These are phyloP conservation scores for Suillus cothurnatus DNA, from an alignment of 768 basidiomycete species.

Conservation along the genomic window DNA sequence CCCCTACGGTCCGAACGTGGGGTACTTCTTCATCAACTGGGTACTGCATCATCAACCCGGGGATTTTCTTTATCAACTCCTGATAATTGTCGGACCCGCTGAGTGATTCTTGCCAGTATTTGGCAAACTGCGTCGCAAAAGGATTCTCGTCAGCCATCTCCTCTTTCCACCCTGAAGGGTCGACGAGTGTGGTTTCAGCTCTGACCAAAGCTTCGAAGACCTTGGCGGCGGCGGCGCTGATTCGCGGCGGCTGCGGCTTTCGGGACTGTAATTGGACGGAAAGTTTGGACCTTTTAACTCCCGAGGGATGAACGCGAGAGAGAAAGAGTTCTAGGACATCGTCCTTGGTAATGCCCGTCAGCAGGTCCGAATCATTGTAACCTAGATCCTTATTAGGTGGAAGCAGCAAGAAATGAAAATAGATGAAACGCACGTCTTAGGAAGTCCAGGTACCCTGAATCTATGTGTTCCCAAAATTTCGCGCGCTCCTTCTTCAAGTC, in stretches of 20 bases:
- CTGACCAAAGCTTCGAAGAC: slow-evolving; percentile 61
- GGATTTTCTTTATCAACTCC: slow-evolving; percentile 54
- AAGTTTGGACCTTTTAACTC: slow-evolving; percentile 73
- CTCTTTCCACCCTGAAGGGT: slow-evolving; percentile 53
- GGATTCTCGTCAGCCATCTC: slow-evolving; percentile 59
- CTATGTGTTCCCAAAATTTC: slow-evolving; percentile 72
- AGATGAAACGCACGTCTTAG: slow-evolving; percentile 62
- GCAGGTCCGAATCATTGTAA: slow-evolving; percentile 65
- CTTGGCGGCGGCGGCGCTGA: slow-evolving; percentile 64
- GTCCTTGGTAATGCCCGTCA: slow-evolving; percentile 68
- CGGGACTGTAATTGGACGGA: slow-evolving; percentile 82
- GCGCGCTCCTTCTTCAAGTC: slow-evolving; percentile 81
- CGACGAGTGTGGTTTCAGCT: slow-evolving; percentile 48
- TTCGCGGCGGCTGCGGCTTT: slow-evolving; percentile 56
- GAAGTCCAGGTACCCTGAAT: slow-evolving; percentile 86
- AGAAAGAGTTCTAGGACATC: slow-evolving; percentile 77
- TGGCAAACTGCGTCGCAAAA: slow-evolving; percentile 56
- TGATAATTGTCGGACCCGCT: slow-evolving; percentile 40
- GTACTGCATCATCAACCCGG: slow-evolving; percentile 55
- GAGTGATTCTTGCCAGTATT: slow-evolving; percentile 58
- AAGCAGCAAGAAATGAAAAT: background rate
- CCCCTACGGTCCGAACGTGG: slow-evolving; percentile 47
- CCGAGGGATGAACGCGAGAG: slow-evolving; percentile 67
- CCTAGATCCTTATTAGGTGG: slow-evolving; percentile 43
- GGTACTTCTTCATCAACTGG: slow-evolving; percentile 57